phyloP scores from a whole-genome alignment of 2,329 filamentous ascomycete genomes.

The Raffaelea arxii region DNA sequence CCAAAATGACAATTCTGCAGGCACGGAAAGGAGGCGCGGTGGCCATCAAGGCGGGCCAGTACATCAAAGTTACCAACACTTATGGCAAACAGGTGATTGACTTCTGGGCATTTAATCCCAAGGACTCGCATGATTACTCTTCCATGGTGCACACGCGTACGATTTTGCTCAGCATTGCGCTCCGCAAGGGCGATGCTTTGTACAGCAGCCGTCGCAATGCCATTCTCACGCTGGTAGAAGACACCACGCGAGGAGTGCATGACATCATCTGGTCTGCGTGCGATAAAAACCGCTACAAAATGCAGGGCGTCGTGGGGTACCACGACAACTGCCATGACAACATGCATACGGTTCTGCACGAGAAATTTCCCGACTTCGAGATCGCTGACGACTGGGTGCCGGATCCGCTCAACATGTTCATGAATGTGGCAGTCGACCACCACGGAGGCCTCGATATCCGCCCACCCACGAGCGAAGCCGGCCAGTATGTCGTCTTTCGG shows the following conservation, averaged over 20 bases:
- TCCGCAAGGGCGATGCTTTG: constrained; percentile 21
- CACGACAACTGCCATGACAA: constrained; percentile 31
- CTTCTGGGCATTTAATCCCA: constrained; percentile 35
- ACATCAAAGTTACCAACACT: constrained; percentile 35
- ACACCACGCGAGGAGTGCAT: constrained; percentile 27
- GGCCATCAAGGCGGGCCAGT: constrained; percentile 24
- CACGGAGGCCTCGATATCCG: constrained; percentile 22
- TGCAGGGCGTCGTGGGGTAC: constrained; percentile 25
- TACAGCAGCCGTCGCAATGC: constrained; percentile 25
- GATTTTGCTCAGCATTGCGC: constrained; percentile 18
- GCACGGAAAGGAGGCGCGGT: constrained; percentile 32
- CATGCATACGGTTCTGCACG: constrained; percentile 21
- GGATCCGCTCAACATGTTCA: constrained; percentile 32
- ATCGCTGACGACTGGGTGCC: constrained; percentile 23
- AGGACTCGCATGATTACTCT: constrained; percentile 21
- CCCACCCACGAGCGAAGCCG: constrained; percentile 22
- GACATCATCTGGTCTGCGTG: constrained; percentile 31
- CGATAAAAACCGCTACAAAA: constrained; percentile 25
- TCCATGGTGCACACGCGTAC: constrained; percentile 30
- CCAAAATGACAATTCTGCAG: constrained; percentile 21
- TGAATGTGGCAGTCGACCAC: constrained; percentile 29
- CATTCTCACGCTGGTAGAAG: constrained; percentile 24
- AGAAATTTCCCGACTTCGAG: constrained; percentile 16
- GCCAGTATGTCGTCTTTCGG: constrained; percentile 23
- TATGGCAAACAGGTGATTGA: constrained; percentile 39